Percentiles rank a stretch among this genome's conserved stretches.
These are phyloP conservation scores for Scytalidium lignicola DNA, from an alignment of 2,329 filamentous ascomycete genomes.

Conservation along the genomic window DNA sequence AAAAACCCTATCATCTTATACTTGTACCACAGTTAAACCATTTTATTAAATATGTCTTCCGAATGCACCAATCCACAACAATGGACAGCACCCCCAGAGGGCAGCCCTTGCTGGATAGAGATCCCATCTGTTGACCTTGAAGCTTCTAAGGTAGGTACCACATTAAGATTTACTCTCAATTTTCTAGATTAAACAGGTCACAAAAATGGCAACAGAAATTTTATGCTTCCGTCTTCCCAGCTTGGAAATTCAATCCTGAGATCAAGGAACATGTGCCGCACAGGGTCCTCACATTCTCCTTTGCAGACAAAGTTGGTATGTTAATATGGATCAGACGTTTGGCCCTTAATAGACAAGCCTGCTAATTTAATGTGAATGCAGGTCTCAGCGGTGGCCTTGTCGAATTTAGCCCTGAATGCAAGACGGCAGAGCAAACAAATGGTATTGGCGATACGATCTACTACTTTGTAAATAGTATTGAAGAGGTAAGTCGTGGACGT, in stretches of 20 bases:
- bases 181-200: too few species aligned
- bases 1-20: background rate
- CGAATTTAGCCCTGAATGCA: constrained; percentile 1
- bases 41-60: background rate
- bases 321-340: too few species aligned
- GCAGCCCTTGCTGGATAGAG: constrained; percentile 10
- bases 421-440: constrained; percentile 2
- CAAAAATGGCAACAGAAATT: constrained; percentile 9
- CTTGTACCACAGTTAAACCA: background rate
- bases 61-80: background rate
- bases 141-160: constrained; percentile 5
- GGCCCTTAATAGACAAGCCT: too few species aligned
- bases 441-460: constrained; percentile 8
- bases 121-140: constrained; percentile 10
- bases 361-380: too few species aligned
- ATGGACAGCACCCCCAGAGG: constrained; percentile 6
- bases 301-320: background rate
- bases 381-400: constrained; percentile 1
- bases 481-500: background rate
- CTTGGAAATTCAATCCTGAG: constrained; percentile 8
- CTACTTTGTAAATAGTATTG: constrained; percentile 9
- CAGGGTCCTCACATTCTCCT: constrained; percentile 6
- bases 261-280: constrained; percentile 7
- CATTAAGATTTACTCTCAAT: background rate
- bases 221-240: constrained; percentile 9